Percentiles rank a stretch among this genome's conserved stretches.
Evolutionary conservation across 768 basidiomycete species (phyloP).

Genomic region (Russula vinacea): DNA sequence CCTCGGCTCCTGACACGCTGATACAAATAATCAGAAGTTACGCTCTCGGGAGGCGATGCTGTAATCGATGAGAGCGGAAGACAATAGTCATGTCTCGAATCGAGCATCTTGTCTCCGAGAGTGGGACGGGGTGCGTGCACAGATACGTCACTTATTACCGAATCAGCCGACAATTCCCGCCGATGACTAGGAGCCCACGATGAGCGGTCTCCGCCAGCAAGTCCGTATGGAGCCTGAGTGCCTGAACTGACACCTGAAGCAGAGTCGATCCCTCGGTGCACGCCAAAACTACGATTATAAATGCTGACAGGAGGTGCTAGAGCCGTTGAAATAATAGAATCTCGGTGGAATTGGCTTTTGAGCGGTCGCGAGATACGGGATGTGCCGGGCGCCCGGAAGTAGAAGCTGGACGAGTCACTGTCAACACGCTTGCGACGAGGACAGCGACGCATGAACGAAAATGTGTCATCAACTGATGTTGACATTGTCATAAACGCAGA

Average conservation of each 20-base stretch:
- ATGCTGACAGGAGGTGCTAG: constrained; percentile 66
- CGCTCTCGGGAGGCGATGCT: constrained; percentile 57
- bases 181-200: constrained; percentile 57
- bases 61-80: constrained; percentile 61
- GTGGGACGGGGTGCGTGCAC: constrained; percentile 65
- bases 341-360: constrained; percentile 55
- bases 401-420: constrained; percentile 77
- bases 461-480: constrained; percentile 61
- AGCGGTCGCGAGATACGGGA: constrained; percentile 36
- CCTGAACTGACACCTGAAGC: constrained; percentile 55
- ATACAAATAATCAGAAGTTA: constrained; percentile 29
- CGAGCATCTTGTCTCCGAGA: constrained; percentile 86
- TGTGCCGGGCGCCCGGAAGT: constrained; percentile 50
- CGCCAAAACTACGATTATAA: constrained; percentile 63
- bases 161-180: constrained; percentile 60
- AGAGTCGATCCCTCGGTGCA: constrained; percentile 55
- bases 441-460: constrained; percentile 52
- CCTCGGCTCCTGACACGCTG: constrained; percentile 38
- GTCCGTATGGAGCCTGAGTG: constrained; percentile 50
- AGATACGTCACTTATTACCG: constrained; percentile 62
- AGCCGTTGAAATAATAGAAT: constrained; percentile 49
- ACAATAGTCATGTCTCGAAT: constrained; percentile 50
- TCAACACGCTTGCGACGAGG: constrained; percentile 55
- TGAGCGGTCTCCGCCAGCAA: constrained; percentile 50
- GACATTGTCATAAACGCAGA: constrained; percentile 49